Evolutionary conservation across 2,329 filamentous ascomycete species (phyloP).

Genomic region (Xylariaceae sp.): DNA sequence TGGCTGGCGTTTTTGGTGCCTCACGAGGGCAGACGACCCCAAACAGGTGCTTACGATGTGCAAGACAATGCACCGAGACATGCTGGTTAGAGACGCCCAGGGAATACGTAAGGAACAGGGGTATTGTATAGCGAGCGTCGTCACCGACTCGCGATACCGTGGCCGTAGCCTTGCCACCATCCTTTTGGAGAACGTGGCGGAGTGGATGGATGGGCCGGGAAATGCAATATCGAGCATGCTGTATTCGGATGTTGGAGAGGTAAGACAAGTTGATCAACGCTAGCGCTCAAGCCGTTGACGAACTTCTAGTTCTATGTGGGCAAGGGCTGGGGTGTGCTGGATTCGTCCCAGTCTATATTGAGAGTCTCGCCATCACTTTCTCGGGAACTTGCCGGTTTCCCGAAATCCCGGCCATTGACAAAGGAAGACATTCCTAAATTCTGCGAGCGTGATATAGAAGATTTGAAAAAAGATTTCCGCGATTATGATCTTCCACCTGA

Average conservation of each 20-base stretch:
- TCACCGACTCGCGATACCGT: conserved; percentile 17
- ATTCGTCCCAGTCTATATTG: conserved; percentile 14
- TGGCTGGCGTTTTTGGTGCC: conserved; percentile 20
- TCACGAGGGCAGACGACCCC: conserved; percentile 10
- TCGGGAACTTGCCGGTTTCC: not conserved
- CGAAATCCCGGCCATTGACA: conserved; percentile 9
- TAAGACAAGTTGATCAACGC: not conserved
- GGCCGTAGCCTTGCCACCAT: conserved; percentile 20
- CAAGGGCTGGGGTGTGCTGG: conserved; percentile 19
- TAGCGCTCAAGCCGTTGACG: conserved; percentile 1
- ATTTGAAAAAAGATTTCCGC: conserved; percentile 7
- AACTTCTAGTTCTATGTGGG: conserved; percentile 18
- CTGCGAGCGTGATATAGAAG: conserved; percentile 17
- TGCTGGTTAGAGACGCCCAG: conserved; percentile 16
- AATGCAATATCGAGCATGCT: conserved; percentile 22
- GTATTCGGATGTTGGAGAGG: conserved; percentile 24
- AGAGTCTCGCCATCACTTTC: not conserved
- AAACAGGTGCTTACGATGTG: conserved; percentile 21
- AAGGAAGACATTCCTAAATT: conserved; percentile 15
- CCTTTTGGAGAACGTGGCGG: conserved; percentile 17
- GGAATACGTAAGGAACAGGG: conserved; percentile 11
- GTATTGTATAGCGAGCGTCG: conserved; percentile 24
- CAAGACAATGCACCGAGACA: conserved; percentile 24
- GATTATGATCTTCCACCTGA: not conserved
- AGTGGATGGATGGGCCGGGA: conserved; percentile 26